These are phyloP conservation scores for Calonectria naviculata DNA, from an alignment of 2,329 filamentous ascomycete species.

Conservation along the genomic window DNA sequence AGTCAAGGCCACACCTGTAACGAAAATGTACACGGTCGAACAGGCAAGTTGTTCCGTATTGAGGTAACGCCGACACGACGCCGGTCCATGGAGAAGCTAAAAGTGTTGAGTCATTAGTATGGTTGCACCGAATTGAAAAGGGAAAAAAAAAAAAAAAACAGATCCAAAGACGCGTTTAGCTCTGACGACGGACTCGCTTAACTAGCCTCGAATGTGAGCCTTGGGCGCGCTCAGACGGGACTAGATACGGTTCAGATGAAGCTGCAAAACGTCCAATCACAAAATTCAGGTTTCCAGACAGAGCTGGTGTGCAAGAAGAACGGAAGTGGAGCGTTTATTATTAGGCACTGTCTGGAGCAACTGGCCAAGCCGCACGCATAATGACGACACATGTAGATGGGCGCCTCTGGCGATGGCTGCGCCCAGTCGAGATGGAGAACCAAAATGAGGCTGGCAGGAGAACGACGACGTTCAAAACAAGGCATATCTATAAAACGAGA, in stretches of 20 bases:
- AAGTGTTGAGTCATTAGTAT: neutral
- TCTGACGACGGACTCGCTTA: neutral
- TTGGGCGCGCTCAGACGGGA: neutral
- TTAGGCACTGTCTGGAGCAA: conserved; percentile 25
- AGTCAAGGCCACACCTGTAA: neutral
- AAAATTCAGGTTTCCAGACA: neutral
- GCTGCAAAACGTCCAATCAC: neutral
- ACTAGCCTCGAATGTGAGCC: neutral
- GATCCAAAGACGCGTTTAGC: neutral
- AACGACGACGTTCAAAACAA: neutral
- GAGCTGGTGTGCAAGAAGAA: conserved; percentile 8
- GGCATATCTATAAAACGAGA: neutral
- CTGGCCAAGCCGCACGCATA: conserved; percentile 31
- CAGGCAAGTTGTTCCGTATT: neutral
- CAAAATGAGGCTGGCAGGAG: neutral
- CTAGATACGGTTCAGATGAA: neutral
- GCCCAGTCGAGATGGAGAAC: neutral
- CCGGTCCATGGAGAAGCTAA: neutral
- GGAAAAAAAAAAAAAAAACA: neutral
- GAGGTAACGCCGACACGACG: neutral
- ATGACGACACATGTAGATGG: conserved; percentile 38
- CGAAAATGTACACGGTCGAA: neutral
- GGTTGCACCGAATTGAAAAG: neutral
- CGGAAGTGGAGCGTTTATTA: conserved; percentile 26
- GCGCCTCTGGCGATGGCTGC: neutral